Evolutionary conservation across 139 green algal genomes (phyloP).

Genomic region (Chlorella sorokiniana): DNA sequence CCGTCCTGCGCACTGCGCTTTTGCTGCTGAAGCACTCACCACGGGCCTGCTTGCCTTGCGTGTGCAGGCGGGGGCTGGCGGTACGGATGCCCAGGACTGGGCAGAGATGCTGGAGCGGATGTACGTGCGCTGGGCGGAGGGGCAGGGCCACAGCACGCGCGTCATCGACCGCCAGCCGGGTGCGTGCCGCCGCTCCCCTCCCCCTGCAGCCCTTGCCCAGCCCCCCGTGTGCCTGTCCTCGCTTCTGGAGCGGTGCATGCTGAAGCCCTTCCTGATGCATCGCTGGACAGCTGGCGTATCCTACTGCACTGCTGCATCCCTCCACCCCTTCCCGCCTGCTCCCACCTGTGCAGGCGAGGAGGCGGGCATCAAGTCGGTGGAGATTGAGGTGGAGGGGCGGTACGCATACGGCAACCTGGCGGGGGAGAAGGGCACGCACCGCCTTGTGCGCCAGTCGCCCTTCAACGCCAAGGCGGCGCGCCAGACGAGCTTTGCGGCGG

Average conservation of each 20-base stretch:
- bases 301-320: too few relatives aligned
- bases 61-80: constrained; percentile 77
- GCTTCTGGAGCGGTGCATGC: not conserved
- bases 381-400: constrained; percentile 82
- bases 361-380: constrained; percentile 89
- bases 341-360: constrained; percentile 63
- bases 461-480: constrained; percentile 91
- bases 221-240: too few relatives aligned
- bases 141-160: constrained; percentile 45
- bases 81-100: constrained; percentile 93
- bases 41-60: constrained; percentile 8
- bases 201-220: too few relatives aligned
- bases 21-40: not conserved
- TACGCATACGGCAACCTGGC: constrained; percentile 78
- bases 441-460: constrained; percentile 90
- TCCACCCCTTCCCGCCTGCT: not conserved
- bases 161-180: constrained; percentile 48
- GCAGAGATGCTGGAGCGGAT: constrained; percentile 93
- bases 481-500: constrained; percentile 96
- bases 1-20: too few relatives aligned
- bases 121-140: constrained; percentile 86
- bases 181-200: not conserved
- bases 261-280: too few relatives aligned
- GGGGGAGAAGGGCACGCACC: constrained; percentile 94
- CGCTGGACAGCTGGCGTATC: too few relatives aligned